Base-by-base conservation (phyloP, 2,329 filamentous ascomycete genomes). In the Claviceps fusiformis region DNA sequence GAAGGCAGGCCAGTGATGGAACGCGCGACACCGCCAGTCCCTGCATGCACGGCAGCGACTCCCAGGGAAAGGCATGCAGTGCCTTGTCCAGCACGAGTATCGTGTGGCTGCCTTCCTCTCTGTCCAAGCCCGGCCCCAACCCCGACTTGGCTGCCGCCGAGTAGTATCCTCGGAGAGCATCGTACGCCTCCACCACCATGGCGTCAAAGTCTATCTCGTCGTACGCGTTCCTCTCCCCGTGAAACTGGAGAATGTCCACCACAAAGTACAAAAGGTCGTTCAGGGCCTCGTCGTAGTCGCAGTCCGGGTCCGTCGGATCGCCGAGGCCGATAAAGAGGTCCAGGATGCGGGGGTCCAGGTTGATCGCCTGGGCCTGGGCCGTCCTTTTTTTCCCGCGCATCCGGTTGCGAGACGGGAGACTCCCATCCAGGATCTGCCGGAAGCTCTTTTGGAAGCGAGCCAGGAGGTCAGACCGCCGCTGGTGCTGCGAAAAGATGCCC, bases 161-260 rank as follows among this genome's bases (percentile, higher is more conserved):
- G 63, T 95, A 85, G 65, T 96, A 96, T 0, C 82, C 79, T 52
- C 84, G 81, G 31, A 98, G 73, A 2, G 90, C 89, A 69, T 96
- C 92, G 44, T 89, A 79, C 0, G 88, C 89, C 62, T 95, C 90
- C 44, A 97, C 78, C 5, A 91, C 83, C 81, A 98, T 95, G 61
- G 79, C 73, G 60, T 98, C 93, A 65, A 97, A 95, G 68, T 97
- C 92, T 59, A 98, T 88, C 71, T 98, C 93, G 62, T 98, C 93
- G 69, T 96, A 96, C 0, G 95, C 93, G 65, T 97, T 98, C 50
- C 84, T 81, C 71, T 98, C 95, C 17, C 93, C 93, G 62, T 95
- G 89, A 69, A 98, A 97, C 67, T 97, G 93, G 3, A 98, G 76
- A 53, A 97, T 91, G 63, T 98, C 93, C 6, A 98, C 85, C 1